Evolutionary conservation across 208 protist species (phyloP), one percentile per base, ranked within the genome.

Genomic region (Trypanosoma theileri): DNA sequence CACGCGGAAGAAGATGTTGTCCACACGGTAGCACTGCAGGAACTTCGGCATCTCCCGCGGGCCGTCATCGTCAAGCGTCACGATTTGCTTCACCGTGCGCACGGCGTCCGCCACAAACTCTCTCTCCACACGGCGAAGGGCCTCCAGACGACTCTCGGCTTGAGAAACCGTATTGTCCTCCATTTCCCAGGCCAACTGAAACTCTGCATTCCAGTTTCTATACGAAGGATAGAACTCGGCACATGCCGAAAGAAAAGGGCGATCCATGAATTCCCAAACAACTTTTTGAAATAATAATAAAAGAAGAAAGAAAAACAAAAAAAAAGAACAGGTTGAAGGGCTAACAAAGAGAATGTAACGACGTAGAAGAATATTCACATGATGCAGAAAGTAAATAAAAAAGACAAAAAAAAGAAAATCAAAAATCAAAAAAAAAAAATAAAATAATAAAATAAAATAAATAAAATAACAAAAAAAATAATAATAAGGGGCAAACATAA

Each of bases 1-100:
- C n/a, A 95, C 79, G 57, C 86, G 82, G 58, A 92, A 95, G 59
- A 95, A 95, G 53, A 95, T 89, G 75, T 95, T 95, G 40, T 77
- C 60, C 3, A 90, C 84, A 35, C 84, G 85, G 65, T 87, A 95
- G 77, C 89, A 95, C 70, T 95, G 89, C 45, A 90, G 63, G 69
- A 88, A 89, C 59, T 86, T 82, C 0, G 84, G 86, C 51, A 92
- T 69, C 73, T 91, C 86, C 16, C 67, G 65, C 0, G 89, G 89
- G 63, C 79, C 81, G 60, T 92, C 76, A 54, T 92, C 82, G 66
- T 92, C 89, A 13, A 95, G 73, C 35, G 76, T 84, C 22, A 95
- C 86, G 58, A 95, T 92, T 69, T 92, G 79, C n/a, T 77, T 70
- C 7, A 92, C 80, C 0, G 72, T 86, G 16, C 35, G 44, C 14